Conservation (phyloP, 1,284 basidiomycete genomes). For the Cerioporus squamosus region DNA sequence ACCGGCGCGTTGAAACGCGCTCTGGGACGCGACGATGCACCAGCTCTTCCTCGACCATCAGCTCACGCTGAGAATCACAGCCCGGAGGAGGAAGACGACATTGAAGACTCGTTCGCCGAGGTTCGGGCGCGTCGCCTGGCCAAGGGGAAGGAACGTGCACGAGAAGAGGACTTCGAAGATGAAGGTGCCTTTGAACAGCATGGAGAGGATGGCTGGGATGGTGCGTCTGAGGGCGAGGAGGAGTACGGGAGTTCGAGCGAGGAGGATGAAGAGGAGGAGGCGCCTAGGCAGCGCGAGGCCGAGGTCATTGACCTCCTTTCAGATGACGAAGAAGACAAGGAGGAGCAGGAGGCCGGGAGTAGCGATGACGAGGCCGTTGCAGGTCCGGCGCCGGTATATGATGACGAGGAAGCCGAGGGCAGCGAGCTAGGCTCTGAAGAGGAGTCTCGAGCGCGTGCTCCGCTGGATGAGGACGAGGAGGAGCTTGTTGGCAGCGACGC, state of each 20-base stretch:
- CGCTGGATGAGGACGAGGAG: slow-evolving; percentile 19
- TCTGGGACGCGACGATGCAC: slow-evolving; percentile 47
- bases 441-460: neutral
- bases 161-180: slow-evolving; percentile 35
- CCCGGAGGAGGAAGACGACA: slow-evolving; percentile 32
- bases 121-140: slow-evolving; percentile 48
- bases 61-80: slow-evolving; percentile 4
- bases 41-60: slow-evolving; percentile 2
- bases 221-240: slow-evolving; percentile 28
- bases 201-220: slow-evolving; percentile 29
- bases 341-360: neutral
- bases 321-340: slow-evolving; percentile 23
- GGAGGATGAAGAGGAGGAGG: slow-evolving; percentile 30
- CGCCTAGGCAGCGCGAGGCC: neutral
- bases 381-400: neutral
- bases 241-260: slow-evolving; percentile 20
- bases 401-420: slow-evolving; percentile 16
- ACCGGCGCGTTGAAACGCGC: slow-evolving; percentile 58
- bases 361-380: slow-evolving; percentile 1
- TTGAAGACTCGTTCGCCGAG: slow-evolving; percentile 61
- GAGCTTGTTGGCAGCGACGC: slow-evolving; percentile 2
- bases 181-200: slow-evolving; percentile 28
- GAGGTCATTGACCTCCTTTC: slow-evolving; percentile 32
- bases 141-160: slow-evolving; percentile 67
- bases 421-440: slow-evolving; percentile 6